phyloP scores from a whole-genome alignment of 2,329 filamentous ascomycete species.

The Cryphonectria radicalis region DNA sequence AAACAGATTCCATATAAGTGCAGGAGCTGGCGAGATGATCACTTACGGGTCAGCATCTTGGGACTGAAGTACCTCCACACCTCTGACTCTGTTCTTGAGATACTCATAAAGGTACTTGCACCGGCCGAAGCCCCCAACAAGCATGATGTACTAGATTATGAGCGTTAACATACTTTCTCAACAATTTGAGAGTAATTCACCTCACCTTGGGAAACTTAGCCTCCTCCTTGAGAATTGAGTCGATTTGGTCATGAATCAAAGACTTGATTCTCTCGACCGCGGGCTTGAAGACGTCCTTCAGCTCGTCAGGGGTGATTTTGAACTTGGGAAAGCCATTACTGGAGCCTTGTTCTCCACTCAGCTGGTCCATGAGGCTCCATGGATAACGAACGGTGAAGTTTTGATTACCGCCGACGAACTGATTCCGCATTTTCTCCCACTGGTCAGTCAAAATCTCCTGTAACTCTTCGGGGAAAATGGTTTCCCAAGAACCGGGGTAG shows the following conservation, averaged over 20 bases:
- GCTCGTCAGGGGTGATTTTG: conserved; percentile 29
- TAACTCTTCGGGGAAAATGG: not conserved
- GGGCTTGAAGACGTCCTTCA: conserved; percentile 34
- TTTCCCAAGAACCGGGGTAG: conserved; percentile 20
- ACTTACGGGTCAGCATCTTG: conserved; percentile 41
- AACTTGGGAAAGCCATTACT: not conserved
- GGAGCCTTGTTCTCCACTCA: not conserved
- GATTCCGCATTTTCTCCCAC: conserved; percentile 37
- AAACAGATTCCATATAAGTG: no score
- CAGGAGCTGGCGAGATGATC: not conserved
- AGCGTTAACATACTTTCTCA: not conserved
- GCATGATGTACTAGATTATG: conserved; percentile 40
- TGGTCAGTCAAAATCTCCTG: conserved; percentile 13
- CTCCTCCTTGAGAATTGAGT: conserved; percentile 30
- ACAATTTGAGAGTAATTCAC: not conserved
- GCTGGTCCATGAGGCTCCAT: not conserved
- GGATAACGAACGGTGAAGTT: conserved; percentile 26
- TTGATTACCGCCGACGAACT: conserved; percentile 29
- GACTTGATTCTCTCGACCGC: conserved; percentile 31
- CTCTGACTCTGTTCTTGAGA: conserved; percentile 19
- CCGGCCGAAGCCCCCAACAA: conserved; percentile 46
- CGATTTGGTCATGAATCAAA: conserved; percentile 36
- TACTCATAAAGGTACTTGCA: conserved; percentile 36
- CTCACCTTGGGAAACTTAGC: conserved; percentile 35
- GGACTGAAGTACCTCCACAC: conserved; percentile 38